These are phyloP conservation scores for Calonectria crousiana DNA, from an alignment of 2,329 filamentous ascomycete species.

Conservation along the genomic window DNA sequence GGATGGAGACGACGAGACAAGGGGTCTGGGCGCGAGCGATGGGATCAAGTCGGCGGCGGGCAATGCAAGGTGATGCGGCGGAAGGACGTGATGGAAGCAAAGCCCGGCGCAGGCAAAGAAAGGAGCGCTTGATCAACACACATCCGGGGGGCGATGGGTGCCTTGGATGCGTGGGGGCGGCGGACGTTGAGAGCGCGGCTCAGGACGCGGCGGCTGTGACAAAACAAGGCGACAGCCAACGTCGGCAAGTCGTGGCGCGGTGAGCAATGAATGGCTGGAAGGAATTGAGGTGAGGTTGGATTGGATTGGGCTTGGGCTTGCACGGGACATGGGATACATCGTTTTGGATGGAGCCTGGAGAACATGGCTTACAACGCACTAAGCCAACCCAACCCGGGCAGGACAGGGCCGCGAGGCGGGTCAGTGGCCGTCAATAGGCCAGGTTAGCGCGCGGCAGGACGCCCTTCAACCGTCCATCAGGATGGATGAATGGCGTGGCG, in stretches of 20 bases:
- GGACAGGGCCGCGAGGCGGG: neutral
- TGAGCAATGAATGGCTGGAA: neutral
- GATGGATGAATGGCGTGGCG: neutral
- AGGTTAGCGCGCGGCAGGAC: constrained; percentile 5
- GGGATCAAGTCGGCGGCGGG: neutral
- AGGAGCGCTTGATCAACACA: neutral
- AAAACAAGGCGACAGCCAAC: neutral
- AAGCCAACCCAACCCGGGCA: neutral
- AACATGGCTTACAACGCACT: constrained; percentile 5
- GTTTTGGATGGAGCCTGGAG: constrained; percentile 23
- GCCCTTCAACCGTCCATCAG: neutral
- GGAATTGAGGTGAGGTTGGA: constrained; percentile 11
- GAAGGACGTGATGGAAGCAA: neutral
- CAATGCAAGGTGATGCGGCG: constrained; percentile 10
- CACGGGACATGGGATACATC: constrained; percentile 12
- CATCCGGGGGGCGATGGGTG: constrained; percentile 13
- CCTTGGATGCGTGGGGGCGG: constrained; percentile 3
- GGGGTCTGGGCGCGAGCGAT: neutral
- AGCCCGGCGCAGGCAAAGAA: neutral
- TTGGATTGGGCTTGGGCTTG: constrained; percentile 13
- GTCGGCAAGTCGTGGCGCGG: constrained; percentile 10
- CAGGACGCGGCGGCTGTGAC: neutral
- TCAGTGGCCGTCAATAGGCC: neutral
- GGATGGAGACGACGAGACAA: neutral
- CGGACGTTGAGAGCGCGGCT: neutral